phyloP scores from a whole-genome alignment of 2,329 filamentous ascomycete species.

The Arachnopeziza araneosa region DNA sequence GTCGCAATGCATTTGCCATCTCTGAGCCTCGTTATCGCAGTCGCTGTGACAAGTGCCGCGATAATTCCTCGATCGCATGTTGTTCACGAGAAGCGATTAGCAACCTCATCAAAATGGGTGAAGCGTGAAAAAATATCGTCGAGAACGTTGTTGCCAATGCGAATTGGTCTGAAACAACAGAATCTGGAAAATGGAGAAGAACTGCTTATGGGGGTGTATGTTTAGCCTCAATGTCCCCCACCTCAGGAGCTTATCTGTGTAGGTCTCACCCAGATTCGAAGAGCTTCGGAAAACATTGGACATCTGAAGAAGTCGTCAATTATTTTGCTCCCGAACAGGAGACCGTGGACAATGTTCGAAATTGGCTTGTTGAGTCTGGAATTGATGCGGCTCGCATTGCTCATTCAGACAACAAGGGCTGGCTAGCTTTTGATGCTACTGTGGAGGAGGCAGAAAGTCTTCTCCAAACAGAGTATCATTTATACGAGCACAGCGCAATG shows the following conservation, averaged over 20 bases:
- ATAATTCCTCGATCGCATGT: conserved; percentile 15
- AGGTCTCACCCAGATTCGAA: not conserved
- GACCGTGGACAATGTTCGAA: conserved; percentile 44
- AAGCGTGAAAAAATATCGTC: conserved; percentile 20
- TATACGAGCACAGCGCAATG: conserved; percentile 41
- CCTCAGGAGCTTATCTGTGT: not conserved
- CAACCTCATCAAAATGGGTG: conserved; percentile 17
- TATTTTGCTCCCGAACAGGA: conserved; percentile 47
- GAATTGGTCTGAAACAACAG: conserved; percentile 21
- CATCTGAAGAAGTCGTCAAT: conserved; percentile 44
- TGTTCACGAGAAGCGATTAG: conserved; percentile 22
- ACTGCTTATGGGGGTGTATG: conserved; percentile 26
- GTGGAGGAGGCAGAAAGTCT: conserved; percentile 46
- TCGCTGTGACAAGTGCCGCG: conserved; percentile 3
- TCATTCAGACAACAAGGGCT: conserved; percentile 43
- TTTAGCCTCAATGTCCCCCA: conserved; percentile 1
- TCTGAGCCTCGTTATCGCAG: not conserved
- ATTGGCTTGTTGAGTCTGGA: conserved; percentile 40
- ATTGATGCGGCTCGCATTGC: not conserved
- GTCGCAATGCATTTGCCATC: not conserved
- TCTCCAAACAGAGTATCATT: conserved; percentile 43
- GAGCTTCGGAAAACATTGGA: conserved; percentile 41
- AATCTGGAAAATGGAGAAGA: conserved; percentile 22
- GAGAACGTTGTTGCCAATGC: conserved; percentile 19
- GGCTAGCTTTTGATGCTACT: conserved; percentile 47